Evolutionary conservation across 2,329 filamentous ascomycete species (phyloP).

Genomic region (Didymella pinodella): DNA sequence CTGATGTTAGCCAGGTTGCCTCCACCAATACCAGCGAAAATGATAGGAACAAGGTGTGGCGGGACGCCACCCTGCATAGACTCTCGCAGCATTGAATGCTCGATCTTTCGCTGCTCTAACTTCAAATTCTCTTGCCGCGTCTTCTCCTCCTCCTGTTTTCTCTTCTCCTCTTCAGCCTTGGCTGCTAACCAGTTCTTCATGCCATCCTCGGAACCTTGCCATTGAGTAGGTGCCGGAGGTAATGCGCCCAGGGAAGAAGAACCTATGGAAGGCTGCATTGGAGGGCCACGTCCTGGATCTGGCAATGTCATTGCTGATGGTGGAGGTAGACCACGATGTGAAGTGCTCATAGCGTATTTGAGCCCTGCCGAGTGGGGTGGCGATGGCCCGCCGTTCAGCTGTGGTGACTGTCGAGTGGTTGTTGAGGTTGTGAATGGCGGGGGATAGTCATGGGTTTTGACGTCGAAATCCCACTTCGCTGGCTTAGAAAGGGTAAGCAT

Average conservation of each 20-base stretch:
- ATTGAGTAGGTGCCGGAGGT: conserved; percentile 57
- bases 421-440: conserved; percentile 52
- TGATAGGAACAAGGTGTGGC: conserved; percentile 61
- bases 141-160: conserved; percentile 63
- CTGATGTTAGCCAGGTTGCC: conserved; percentile 58
- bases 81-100: conserved; percentile 62
- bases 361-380: conserved; percentile 54
- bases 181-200: conserved; percentile 61
- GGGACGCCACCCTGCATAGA: conserved; percentile 61
- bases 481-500: conserved; percentile 61
- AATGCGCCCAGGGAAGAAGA: conserved; percentile 49
- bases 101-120: conserved; percentile 61
- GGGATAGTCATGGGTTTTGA: conserved; percentile 60
- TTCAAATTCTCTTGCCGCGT: conserved; percentile 59
- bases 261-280: conserved; percentile 27
- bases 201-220: conserved; percentile 60
- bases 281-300: conserved; percentile 54
- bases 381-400: conserved; percentile 51
- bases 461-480: conserved; percentile 57
- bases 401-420: conserved; percentile 51
- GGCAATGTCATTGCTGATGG: conserved; percentile 62
- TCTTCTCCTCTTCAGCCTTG: conserved; percentile 62
- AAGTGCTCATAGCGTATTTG: conserved; percentile 57
- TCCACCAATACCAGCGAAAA: conserved; percentile 62
- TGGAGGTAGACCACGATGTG: conserved; percentile 62